These are phyloP conservation scores for Xylaria sp. DNA, from an alignment of 2,329 filamentous ascomycete species.

Conservation along the genomic window DNA sequence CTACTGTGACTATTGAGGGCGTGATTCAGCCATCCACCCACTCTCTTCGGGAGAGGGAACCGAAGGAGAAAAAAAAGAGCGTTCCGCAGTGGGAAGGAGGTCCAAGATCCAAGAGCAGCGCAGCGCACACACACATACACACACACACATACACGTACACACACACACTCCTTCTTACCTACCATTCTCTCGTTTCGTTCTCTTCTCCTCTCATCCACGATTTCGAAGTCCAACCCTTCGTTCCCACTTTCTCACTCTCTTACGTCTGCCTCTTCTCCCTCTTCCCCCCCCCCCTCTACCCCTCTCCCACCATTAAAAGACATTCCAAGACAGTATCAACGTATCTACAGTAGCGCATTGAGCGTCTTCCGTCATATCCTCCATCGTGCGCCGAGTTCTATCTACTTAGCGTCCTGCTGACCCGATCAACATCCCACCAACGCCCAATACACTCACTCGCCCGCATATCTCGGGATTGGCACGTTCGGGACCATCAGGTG, in stretches of 20 bases:
- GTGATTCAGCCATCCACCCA: slow-evolving; percentile 21
- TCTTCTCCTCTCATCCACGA: no score
- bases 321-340: not conserved
- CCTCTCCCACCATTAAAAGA: not conserved
- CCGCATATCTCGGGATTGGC: slow-evolving; percentile 11
- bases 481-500: slow-evolving; percentile 3
- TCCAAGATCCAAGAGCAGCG: slow-evolving; percentile 1
- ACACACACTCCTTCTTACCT: slow-evolving; percentile 6
- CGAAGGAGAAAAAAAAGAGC: not conserved
- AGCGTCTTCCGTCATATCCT: not conserved
- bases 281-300: not conserved
- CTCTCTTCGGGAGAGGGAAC: slow-evolving; percentile 13
- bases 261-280: not conserved
- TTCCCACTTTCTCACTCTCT: not conserved
- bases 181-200: not conserved
- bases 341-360: not conserved
- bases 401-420: slow-evolving; percentile 9
- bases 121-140: no score
- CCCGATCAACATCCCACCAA: slow-evolving; percentile 9
- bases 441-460: slow-evolving; percentile 10
- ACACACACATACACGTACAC: no score
- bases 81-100: not conserved
- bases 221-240: no score
- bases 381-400: not conserved
- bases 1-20: slow-evolving; percentile 18